phyloP scores from a whole-genome alignment of 2,329 filamentous ascomycete genomes.

The Rutstroemia sydowiana region DNA sequence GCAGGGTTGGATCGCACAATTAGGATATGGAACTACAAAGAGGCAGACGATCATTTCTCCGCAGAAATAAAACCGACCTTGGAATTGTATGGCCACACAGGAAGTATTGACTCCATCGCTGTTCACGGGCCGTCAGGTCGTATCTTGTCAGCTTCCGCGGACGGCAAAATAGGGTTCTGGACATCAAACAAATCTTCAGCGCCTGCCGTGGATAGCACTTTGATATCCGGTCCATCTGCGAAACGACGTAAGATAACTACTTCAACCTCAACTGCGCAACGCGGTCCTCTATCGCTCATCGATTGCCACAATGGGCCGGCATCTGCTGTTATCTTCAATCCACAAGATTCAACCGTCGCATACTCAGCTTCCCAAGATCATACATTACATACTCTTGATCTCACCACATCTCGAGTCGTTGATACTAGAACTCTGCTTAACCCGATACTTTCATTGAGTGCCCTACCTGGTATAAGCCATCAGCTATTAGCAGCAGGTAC shows the following conservation, averaged over 20 bases:
- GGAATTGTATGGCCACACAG: conserved; percentile 77
- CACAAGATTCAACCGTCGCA: conserved; percentile 74
- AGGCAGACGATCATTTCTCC: conserved; percentile 53
- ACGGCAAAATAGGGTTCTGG: conserved; percentile 85
- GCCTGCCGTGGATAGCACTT: conserved; percentile 63
- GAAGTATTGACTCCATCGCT: conserved; percentile 65
- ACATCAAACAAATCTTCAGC: conserved; percentile 69
- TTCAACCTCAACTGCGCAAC: conserved; percentile 48
- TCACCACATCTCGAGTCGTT: conserved; percentile 71
- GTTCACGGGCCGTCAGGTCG: conserved; percentile 67
- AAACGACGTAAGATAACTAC: conserved; percentile 70
- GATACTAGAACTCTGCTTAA: conserved; percentile 79
- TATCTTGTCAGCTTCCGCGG: conserved; percentile 78
- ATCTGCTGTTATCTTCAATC: conserved; percentile 77
- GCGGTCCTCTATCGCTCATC: conserved; percentile 71
- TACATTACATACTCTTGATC: conserved; percentile 82
- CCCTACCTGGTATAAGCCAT: conserved; percentile 53
- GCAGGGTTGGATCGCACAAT: conserved; percentile 79
- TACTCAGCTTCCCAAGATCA: conserved; percentile 92
- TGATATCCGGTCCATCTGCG: conserved; percentile 58
- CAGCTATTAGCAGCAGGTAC: conserved; percentile 65
- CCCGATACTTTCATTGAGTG: conserved; percentile 70
- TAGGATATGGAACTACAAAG: conserved; percentile 81
- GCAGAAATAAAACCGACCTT: conserved; percentile 58
- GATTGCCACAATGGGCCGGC: conserved; percentile 64